These are phyloP conservation scores for Entrophospora sp. DNA, from an alignment of 192 early-diverging fungal genomes.

Conservation along the genomic window DNA sequence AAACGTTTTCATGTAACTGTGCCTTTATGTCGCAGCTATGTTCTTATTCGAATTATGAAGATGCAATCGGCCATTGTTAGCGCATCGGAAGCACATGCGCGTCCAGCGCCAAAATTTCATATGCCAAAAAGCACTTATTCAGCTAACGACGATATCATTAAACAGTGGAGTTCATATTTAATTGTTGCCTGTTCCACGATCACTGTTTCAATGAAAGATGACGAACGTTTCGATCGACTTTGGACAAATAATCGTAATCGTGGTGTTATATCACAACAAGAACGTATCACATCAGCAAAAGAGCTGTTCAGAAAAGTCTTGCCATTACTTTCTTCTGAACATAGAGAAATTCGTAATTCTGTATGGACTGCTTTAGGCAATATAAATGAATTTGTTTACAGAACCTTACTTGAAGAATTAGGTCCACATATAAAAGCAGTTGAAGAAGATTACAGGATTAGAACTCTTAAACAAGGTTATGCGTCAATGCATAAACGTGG, in stretches of 20 bases:
- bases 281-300: conserved; percentile 40
- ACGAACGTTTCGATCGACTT: conserved; percentile 2
- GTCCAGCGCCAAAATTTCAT: conserved; percentile 34
- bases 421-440: conserved; percentile 47
- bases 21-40: conserved; percentile 41
- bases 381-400: conserved; percentile 58
- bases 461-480: conserved; percentile 33
- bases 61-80: conserved; percentile 52
- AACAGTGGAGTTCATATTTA: conserved; percentile 68
- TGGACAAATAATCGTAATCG: conserved; percentile 17
- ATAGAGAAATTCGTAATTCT: conserved; percentile 54
- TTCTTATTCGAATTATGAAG: conserved; percentile 53
- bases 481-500: conserved; percentile 46
- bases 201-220: conserved; percentile 29
- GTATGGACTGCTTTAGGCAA: conserved; percentile 55
- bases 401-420: conserved; percentile 57
- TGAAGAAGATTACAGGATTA: conserved; percentile 54
- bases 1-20: conserved; percentile 40
- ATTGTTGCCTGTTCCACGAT: conserved; percentile 65
- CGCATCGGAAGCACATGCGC: conserved; percentile 42
- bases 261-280: conserved; percentile 28
- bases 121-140: conserved; percentile 28
- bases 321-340: conserved; percentile 61
- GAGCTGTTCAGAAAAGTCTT: conserved; percentile 59
- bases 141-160: conserved; percentile 53